A percentile compares a stretch with the other conserved stretches of the same genome.
phyloP scores from a whole-genome alignment of 2,329 filamentous ascomycete species.

The Nemania serpens region DNA sequence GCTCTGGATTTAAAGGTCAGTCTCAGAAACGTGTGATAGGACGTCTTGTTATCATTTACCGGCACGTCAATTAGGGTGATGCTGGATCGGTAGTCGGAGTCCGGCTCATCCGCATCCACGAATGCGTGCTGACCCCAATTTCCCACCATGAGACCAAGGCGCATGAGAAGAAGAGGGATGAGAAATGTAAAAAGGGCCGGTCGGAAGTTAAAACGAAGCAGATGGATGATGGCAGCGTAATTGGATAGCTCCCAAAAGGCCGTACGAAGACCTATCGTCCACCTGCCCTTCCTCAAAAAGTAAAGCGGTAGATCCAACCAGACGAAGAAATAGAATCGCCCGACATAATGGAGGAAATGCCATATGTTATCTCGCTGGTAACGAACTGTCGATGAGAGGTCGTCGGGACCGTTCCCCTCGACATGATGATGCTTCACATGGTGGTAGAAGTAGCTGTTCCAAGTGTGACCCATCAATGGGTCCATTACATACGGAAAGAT shows the following conservation, averaged over 20 bases:
- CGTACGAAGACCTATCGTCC: conserved; percentile 57
- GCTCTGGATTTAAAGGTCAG: conserved; percentile 55
- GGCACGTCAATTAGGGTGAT: conserved; percentile 80
- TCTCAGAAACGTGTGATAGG: background rate
- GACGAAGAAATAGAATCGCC: conserved; percentile 72
- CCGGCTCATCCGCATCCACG: conserved; percentile 73
- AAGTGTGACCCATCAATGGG: conserved; percentile 80
- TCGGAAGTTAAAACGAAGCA: conserved; percentile 56
- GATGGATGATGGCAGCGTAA: conserved; percentile 56
- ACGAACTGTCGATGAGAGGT: conserved; percentile 75
- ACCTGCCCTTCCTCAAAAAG: conserved; percentile 68
- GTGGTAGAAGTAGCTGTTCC: conserved; percentile 85
- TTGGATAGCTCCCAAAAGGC: conserved; percentile 65
- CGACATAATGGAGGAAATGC: conserved; percentile 73
- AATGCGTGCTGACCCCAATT: conserved; percentile 88
- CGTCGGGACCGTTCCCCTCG: conserved; percentile 77
- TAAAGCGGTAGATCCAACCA: conserved; percentile 79
- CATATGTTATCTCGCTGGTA: conserved; percentile 72
- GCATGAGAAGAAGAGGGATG: conserved; percentile 67
- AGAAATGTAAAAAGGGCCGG: conserved; percentile 69
- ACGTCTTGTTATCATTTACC: conserved; percentile 50
- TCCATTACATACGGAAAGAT: conserved; percentile 75
- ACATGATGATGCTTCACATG: conserved; percentile 87
- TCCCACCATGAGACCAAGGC: conserved; percentile 76
- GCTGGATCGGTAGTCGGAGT: conserved; percentile 78